These are phyloP conservation scores for Plasmodium gonderi DNA, from an alignment of 169 alveolate genomes.

Conservation along the genomic window DNA sequence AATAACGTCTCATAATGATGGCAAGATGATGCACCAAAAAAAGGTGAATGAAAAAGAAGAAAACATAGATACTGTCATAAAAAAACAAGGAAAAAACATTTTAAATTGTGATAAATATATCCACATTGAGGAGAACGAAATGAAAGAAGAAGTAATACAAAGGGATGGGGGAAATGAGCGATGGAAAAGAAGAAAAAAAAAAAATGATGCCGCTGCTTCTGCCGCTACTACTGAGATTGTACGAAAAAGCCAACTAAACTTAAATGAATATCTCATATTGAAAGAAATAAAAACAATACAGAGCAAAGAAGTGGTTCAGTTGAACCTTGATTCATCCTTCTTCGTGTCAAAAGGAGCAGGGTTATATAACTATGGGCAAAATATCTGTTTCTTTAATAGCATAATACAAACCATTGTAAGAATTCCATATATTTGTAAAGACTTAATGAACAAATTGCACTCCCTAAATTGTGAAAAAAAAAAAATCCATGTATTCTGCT, in stretches of 20 bases:
- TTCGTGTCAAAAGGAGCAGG: conserved; percentile 80
- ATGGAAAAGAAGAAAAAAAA: not conserved
- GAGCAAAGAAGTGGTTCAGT: conserved; percentile 32
- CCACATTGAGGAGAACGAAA: not conserved
- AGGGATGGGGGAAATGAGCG: not conserved
- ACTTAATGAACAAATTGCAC: conserved; percentile 75
- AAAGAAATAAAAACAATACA: conserved; percentile 57
- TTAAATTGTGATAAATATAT: too few species aligned
- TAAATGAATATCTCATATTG: conserved; percentile 32
- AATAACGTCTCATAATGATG: not conserved
- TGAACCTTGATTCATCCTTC: conserved; percentile 44
- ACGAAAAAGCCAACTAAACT: not conserved
- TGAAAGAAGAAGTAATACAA: not conserved
- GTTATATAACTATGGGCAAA: conserved; percentile 82
- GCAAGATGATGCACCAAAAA: not conserved
- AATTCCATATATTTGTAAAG: conserved; percentile 81
- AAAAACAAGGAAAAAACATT: not conserved
- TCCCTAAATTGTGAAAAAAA: conserved; percentile 76
- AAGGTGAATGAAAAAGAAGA: not conserved
- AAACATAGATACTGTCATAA: not conserved
- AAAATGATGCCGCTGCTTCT: not conserved
- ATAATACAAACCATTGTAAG: conserved; percentile 80
- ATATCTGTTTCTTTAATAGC: conserved; percentile 84
- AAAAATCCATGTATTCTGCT: conserved; percentile 75
- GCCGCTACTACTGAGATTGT: not conserved